phyloP scores from a whole-genome alignment of 768 basidiomycete genomes.

The Boletus barrowsii region DNA sequence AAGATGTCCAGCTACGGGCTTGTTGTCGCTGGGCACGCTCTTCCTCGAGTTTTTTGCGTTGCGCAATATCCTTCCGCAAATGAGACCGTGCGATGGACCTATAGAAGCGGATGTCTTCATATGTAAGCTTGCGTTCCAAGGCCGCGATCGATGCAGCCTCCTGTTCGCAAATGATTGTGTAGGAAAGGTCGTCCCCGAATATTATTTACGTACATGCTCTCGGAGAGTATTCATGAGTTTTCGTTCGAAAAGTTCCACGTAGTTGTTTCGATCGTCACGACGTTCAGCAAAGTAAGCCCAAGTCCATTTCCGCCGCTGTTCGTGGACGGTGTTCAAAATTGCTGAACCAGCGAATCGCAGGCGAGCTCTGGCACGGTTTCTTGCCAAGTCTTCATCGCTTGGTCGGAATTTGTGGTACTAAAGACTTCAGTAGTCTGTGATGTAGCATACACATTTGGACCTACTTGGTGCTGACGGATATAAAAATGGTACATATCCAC shows the following conservation, averaged over 20 bases:
- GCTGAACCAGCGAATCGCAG: conserved; percentile 77
- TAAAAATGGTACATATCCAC: conserved; percentile 98
- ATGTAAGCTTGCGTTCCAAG: conserved; percentile 80
- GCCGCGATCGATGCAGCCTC: conserved; percentile 52
- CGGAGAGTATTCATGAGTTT: conserved; percentile 54
- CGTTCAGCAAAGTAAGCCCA: conserved; percentile 90
- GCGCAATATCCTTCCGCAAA: conserved; percentile 78
- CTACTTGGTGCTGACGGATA: conserved; percentile 75
- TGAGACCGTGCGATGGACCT: conserved; percentile 90
- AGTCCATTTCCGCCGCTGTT: conserved; percentile 82
- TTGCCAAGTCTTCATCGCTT: conserved; percentile 51
- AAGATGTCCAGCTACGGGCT: conserved; percentile 61
- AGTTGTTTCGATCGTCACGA: conserved; percentile 80
- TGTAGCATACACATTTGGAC: conserved; percentile 7
- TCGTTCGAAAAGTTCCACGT: conserved; percentile 82
- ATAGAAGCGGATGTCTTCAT: conserved; percentile 96
- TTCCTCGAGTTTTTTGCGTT: conserved; percentile 63
- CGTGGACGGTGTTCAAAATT: conserved; percentile 78
- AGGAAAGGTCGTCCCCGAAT: not conserved
- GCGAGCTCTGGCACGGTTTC: conserved; percentile 63
- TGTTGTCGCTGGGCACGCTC: conserved; percentile 57
- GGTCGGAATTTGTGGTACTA: conserved; percentile 83
- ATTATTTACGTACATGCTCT: conserved; percentile 47
- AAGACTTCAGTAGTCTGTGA: conserved; percentile 8
- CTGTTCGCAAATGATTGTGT: conserved; percentile 31